Percentiles rank a stretch among this genome's conserved stretches.
Conservation (phyloP, 306 rosid species). For the Crotalaria pallida region DNA sequence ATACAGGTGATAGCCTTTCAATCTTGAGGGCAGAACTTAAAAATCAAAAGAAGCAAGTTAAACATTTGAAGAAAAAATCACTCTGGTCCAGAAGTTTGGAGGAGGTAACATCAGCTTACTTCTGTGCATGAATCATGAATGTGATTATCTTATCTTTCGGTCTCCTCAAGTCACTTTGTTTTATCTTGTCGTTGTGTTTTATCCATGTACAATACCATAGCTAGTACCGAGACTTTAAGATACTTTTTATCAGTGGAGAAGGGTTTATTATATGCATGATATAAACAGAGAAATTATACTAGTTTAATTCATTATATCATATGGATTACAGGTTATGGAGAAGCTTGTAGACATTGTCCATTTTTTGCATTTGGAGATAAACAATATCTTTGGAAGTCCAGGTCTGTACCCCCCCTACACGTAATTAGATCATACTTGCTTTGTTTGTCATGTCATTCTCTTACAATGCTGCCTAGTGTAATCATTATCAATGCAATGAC, state of each 20-base stretch:
- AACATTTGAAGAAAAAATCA: constrained; percentile 72
- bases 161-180: constrained; percentile 2
- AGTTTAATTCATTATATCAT: constrained; percentile 15
- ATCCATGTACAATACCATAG: constrained; percentile 11
- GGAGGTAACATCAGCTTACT: constrained; percentile 51
- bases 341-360: constrained; percentile 78
- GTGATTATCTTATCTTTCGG: constrained; percentile 9
- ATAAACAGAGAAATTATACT: neutral
- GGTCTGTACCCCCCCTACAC: constrained; percentile 40
- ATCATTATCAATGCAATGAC: neutral
- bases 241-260: neutral
- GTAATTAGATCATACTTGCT: constrained; percentile 11
- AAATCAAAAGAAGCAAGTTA: constrained; percentile 67
- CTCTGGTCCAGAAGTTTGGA: constrained; percentile 86
- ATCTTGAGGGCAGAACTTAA: constrained; percentile 56
- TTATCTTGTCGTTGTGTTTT: neutral
- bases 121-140: constrained; percentile 20
- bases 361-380: constrained; percentile 70
- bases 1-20: constrained; percentile 51
- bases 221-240: neutral
- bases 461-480: neutral
- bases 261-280: constrained; percentile 6
- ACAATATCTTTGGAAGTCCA: constrained; percentile 42
- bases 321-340: constrained; percentile 74
- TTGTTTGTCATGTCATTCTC: neutral